These are phyloP conservation scores for Silene uniflora DNA, from an alignment of 148 eudicot species.

Conservation along the genomic window DNA sequence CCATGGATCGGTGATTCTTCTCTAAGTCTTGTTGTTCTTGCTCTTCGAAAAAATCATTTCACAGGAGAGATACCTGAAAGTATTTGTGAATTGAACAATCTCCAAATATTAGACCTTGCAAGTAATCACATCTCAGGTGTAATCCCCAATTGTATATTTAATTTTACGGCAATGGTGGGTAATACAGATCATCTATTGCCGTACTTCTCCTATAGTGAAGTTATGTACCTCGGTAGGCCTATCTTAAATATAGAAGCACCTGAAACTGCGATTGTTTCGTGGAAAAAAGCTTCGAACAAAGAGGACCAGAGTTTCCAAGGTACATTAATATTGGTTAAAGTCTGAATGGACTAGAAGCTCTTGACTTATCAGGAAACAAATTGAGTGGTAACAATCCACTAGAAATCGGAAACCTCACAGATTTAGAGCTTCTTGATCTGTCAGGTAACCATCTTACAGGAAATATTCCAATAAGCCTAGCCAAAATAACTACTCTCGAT, in stretches of 20 bases:
- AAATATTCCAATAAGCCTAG: conserved; percentile 7
- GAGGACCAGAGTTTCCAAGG: background rate
- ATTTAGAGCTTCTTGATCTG: conserved; percentile 11
- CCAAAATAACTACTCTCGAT: background rate
- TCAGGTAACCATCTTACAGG: conserved; percentile 16
- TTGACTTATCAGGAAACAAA: conserved; percentile 21
- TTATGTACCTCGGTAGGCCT: no score
- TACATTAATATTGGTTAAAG: background rate
- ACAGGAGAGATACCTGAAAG: conserved; percentile 15
- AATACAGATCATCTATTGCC: background rate
- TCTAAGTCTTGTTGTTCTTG: background rate
- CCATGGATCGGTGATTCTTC: background rate
- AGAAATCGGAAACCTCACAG: conserved; percentile 14
- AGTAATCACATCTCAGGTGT: background rate
- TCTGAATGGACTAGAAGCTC: conserved; percentile 1
- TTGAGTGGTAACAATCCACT: conserved; percentile 10
- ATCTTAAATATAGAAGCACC: no score
- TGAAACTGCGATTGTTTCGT: conserved; percentile 1
- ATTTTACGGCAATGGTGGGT: conserved; percentile 7
- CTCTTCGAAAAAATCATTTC: conserved; percentile 3
- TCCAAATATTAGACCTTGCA: conserved; percentile 20
- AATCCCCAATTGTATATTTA: conserved; percentile 16
- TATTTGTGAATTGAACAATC: conserved; percentile 7
- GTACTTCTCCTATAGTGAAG: background rate
- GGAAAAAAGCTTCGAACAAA: conserved; percentile 20